These are phyloP conservation scores for Botrytis squamosa DNA, from an alignment of 2,329 filamentous ascomycete species.

Conservation along the genomic window DNA sequence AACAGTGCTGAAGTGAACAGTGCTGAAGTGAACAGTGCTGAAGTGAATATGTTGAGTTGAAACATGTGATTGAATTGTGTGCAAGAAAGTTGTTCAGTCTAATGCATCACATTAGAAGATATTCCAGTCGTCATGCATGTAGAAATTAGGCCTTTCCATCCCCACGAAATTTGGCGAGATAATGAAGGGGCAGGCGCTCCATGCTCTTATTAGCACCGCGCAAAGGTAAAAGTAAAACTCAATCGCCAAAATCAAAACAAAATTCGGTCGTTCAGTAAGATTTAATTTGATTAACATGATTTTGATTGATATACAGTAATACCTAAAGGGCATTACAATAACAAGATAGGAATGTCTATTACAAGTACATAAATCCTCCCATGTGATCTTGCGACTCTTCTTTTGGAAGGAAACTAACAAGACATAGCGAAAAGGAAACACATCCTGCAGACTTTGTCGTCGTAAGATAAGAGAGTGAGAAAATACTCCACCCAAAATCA, in stretches of 20 bases:
- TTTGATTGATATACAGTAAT: not conserved
- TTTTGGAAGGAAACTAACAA: conserved; percentile 2
- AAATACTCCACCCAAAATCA: not conserved
- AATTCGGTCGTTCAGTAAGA: not conserved
- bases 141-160: not conserved
- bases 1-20: no score
- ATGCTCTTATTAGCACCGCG: not conserved
- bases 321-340: not conserved
- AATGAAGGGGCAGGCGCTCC: not conserved
- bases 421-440: not conserved
- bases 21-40: no score
- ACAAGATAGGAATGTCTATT: not conserved
- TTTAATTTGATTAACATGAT: not conserved
- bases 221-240: not conserved
- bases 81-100: not conserved
- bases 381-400: not conserved
- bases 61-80: not conserved
- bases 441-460: not conserved
- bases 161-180: not conserved
- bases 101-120: not conserved
- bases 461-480: not conserved
- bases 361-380: not conserved
- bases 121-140: not conserved
- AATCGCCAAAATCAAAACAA: not conserved
- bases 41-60: no score